Evolutionary conservation across 352 stramenopile genomes (phyloP).

Genomic region (Pythium scleroteichum): DNA sequence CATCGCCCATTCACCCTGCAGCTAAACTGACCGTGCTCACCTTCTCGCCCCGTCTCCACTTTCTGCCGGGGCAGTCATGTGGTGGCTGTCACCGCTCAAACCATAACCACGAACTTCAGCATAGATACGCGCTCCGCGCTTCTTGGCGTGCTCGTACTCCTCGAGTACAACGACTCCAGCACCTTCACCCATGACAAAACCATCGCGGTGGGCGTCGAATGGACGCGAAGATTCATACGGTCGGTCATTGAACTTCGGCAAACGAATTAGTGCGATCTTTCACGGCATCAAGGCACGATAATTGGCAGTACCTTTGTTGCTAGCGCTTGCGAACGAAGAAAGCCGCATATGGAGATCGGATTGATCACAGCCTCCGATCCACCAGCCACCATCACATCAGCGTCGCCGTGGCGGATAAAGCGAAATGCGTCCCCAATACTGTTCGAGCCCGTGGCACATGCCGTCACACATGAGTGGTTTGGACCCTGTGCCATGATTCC

Average conservation of each 20-base stretch:
- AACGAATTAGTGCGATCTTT: not conserved
- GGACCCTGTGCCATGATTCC: constrained; percentile 90
- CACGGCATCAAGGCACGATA: too few species aligned
- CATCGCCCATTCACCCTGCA: not conserved
- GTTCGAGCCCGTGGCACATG: constrained; percentile 96
- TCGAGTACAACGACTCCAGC: constrained; percentile 70
- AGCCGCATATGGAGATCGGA: constrained; percentile 92
- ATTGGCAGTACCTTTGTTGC: constrained; percentile 70
- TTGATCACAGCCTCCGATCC: constrained; percentile 96
- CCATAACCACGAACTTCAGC: constrained; percentile 96
- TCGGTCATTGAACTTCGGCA: constrained; percentile 91
- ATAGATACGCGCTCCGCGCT: constrained; percentile 92
- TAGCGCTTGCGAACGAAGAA: constrained; percentile 94
- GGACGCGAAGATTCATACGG: constrained; percentile 89
- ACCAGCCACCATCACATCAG: constrained; percentile 96
- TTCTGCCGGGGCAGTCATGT: constrained; percentile 84
- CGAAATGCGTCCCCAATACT: constrained; percentile 96
- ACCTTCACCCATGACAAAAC: constrained; percentile 97
- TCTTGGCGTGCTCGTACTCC: constrained; percentile 91
- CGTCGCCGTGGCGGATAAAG: constrained; percentile 84
- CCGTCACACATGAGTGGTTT: constrained; percentile 96
- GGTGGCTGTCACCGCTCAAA: constrained; percentile 95
- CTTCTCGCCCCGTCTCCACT: constrained; percentile 61
- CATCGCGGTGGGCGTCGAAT: constrained; percentile 94
- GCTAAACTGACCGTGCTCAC: constrained; percentile 17